Percentiles rank a stretch among this genome's conserved stretches.
These are phyloP conservation scores for Hansenula sp. DNA, from an alignment of 1,139 yeast species.

Conservation along the genomic window DNA sequence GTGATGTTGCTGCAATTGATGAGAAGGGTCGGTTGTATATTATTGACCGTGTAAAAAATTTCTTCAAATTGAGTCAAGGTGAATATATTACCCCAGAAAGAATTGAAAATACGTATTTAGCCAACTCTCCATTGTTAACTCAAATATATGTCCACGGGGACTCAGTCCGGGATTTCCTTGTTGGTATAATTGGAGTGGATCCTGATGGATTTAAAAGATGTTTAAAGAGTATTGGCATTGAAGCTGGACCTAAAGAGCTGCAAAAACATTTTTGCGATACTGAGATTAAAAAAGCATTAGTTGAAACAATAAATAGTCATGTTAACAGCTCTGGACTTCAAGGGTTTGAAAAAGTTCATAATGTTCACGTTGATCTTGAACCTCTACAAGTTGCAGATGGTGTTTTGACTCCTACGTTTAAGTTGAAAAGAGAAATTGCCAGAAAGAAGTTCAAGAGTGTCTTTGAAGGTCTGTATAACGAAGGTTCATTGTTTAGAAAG, in stretches of 20 bases:
- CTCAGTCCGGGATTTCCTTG: conserved; percentile 43
- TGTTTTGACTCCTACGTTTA: conserved; percentile 50
- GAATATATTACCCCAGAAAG: conserved; percentile 63
- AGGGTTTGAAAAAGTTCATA: conserved; percentile 44
- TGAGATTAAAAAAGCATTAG: conserved; percentile 26
- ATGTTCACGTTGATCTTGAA: conserved; percentile 39
- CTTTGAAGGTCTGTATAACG: conserved; percentile 45
- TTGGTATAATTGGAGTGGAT: conserved; percentile 53
- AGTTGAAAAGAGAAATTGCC: conserved; percentile 46
- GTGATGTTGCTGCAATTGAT: conserved; percentile 53
- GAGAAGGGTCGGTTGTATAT: conserved; percentile 44
- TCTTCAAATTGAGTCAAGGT: conserved; percentile 63
- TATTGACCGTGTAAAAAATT: conserved; percentile 60
- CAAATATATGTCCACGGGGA: conserved; percentile 54
- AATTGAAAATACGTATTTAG: conserved; percentile 49
- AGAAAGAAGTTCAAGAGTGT: conserved; percentile 37
- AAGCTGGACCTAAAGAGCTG: conserved; percentile 13
- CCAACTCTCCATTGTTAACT: conserved; percentile 35
- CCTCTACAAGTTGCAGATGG: conserved; percentile 45
- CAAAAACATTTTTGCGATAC: conserved; percentile 18
- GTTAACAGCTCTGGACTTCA: conserved; percentile 20
- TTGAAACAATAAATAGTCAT: conserved; percentile 26
- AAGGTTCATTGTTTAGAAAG: conserved; percentile 32
- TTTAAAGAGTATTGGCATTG: neutral
- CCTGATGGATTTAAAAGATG: conserved; percentile 1